Percentiles rank a stretch among this genome's conserved stretches.
Conservation (phyloP, 1,284 basidiomycete genomes). For the Papiliotrema laurentii region DNA sequence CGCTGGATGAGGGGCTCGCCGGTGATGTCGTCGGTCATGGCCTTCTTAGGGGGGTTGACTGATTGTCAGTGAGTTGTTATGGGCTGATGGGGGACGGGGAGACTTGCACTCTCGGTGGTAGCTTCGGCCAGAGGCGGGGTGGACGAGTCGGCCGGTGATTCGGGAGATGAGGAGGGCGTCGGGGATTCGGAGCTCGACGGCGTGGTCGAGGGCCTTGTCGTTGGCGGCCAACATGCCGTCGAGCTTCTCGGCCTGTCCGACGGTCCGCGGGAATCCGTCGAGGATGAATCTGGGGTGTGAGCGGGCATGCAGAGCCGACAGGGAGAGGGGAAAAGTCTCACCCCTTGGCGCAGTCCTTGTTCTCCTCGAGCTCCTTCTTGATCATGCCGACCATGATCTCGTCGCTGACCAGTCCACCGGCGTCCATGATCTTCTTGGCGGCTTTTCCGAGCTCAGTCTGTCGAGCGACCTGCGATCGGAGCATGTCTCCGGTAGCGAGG, state of each 20-base stretch:
- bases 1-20: conserved; percentile 93
- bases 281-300: conserved; percentile 73
- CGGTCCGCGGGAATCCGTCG: conserved; percentile 97
- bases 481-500: conserved; percentile 96
- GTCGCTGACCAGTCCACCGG: conserved; percentile 86
- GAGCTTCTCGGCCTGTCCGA: conserved; percentile 95
- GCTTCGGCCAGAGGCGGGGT: conserved; percentile 79
- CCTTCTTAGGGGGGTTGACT: conserved; percentile 89
- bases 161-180: conserved; percentile 94
- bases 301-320: too few species aligned
- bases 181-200: conserved; percentile 86
- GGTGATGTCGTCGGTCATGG: conserved; percentile 86
- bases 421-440: conserved; percentile 98
- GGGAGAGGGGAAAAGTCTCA: conserved; percentile 49
- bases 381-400: conserved; percentile 99
- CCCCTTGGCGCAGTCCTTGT: conserved; percentile 90
- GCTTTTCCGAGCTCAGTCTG: conserved; percentile 84
- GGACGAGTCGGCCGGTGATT: conserved; percentile 93
- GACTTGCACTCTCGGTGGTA: conserved; percentile 93
- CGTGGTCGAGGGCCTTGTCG: conserved; percentile 84
- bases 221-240: conserved; percentile 80
- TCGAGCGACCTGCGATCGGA: conserved; percentile 84
- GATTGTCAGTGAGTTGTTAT: not conserved
- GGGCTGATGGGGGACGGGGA: not conserved
- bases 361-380: conserved; percentile 90